phyloP scores from a whole-genome alignment of 2,329 filamentous ascomycete genomes.

The Amauroascus niger region DNA sequence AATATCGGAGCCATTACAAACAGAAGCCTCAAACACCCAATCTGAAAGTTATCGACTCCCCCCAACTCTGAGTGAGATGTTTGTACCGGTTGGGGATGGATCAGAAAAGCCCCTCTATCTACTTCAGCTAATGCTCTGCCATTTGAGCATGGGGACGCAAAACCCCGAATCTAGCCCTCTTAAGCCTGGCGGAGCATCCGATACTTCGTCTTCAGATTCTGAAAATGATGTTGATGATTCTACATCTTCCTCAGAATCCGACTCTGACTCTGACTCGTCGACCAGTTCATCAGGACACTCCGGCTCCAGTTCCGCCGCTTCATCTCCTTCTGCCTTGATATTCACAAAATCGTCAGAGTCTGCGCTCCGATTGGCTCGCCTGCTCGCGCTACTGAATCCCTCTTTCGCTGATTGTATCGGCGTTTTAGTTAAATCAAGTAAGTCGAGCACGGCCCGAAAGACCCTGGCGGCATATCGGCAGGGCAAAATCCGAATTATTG shows the following conservation, averaged over 20 bases:
- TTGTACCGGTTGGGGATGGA: slow-evolving; percentile 58
- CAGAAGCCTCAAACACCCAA: slow-evolving; percentile 38
- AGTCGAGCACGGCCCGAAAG: slow-evolving; percentile 59
- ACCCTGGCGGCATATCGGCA: slow-evolving; percentile 57
- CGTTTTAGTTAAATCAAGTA: slow-evolving; percentile 67
- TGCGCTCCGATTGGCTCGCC: slow-evolving; percentile 72
- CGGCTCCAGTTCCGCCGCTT: slow-evolving; percentile 10
- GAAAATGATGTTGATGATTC: slow-evolving; percentile 19
- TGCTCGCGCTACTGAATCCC: slow-evolving; percentile 60
- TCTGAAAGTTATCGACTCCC: slow-evolving; percentile 51
- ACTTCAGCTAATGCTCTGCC: slow-evolving; percentile 57
- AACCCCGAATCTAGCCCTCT: background rate
- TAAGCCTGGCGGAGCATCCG: background rate
- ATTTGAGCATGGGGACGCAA: slow-evolving; percentile 23
- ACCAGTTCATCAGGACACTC: slow-evolving; percentile 26
- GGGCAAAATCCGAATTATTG: slow-evolving; percentile 59
- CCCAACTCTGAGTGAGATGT: slow-evolving; percentile 52
- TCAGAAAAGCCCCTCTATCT: slow-evolving; percentile 74
- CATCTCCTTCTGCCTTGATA: slow-evolving; percentile 50
- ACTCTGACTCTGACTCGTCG: slow-evolving; percentile 17
- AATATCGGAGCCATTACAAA: slow-evolving; percentile 2
- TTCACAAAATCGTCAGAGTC: slow-evolving; percentile 88
- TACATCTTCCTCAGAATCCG: slow-evolving; percentile 17
- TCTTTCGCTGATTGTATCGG: slow-evolving; percentile 49
- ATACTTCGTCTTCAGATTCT: slow-evolving; percentile 28